These are phyloP conservation scores for Elaeis oleifera DNA, from an alignment of 202 grass and related monocot species.

Conservation along the genomic window DNA sequence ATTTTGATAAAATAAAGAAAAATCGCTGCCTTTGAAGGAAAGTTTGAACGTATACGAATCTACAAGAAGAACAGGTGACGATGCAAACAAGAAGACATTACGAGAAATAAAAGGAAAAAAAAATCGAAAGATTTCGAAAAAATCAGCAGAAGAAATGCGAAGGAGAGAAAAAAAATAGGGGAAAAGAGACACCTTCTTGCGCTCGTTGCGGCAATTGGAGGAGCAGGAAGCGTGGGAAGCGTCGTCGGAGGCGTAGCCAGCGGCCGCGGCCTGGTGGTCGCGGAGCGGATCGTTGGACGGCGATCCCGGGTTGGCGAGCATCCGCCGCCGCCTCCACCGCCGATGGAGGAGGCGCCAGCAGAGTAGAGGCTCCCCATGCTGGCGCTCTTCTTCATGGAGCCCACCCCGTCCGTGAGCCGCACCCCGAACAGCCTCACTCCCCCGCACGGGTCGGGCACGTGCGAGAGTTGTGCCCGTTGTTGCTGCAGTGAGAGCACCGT, in stretches of 20 bases:
- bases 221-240: conserved; percentile 67
- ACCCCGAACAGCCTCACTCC: conserved; percentile 78
- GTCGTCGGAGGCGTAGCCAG: conserved; percentile 72
- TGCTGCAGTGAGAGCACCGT: conserved; percentile 91
- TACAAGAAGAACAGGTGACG: too few species aligned
- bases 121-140: background rate
- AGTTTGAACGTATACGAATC: too few species aligned
- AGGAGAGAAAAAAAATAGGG: background rate
- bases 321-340: conserved; percentile 16
- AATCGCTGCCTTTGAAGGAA: too few species aligned
- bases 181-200: conserved; percentile 52
- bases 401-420: conserved; percentile 46
- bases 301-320: conserved; percentile 10
- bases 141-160: background rate
- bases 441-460: conserved; percentile 56
- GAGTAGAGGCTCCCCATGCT: conserved; percentile 93
- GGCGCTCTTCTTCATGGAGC: conserved; percentile 87
- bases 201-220: conserved; percentile 59
- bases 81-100: too few species aligned
- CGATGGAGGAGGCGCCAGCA: conserved; percentile 28
- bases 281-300: background rate
- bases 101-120: background rate
- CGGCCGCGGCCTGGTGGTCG: background rate
- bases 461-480: conserved; percentile 93
- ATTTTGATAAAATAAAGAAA: too few species aligned